A percentile compares a stretch with the other conserved stretches of the same genome.
Evolutionary conservation across 2,329 filamentous ascomycete species (phyloP).

Genomic region (Alternaria ethzedia): DNA sequence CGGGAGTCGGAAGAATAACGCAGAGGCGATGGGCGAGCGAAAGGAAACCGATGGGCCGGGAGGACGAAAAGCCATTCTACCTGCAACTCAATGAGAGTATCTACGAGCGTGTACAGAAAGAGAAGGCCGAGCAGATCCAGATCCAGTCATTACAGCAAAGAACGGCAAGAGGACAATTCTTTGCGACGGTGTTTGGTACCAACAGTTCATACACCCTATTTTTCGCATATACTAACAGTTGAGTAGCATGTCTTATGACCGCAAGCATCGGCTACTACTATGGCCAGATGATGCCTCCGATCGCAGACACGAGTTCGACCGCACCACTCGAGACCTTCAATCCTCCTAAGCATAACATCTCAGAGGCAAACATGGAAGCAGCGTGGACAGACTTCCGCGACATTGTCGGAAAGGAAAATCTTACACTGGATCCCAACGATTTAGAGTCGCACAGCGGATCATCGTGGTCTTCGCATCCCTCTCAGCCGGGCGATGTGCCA

Average conservation of each 20-base stretch:
- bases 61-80: slow-evolving; percentile 59
- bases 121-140: slow-evolving; percentile 62
- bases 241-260: slow-evolving; percentile 58
- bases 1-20: slow-evolving; percentile 19
- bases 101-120: slow-evolving; percentile 62
- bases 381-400: slow-evolving; percentile 68
- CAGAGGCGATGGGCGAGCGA: slow-evolving; percentile 48
- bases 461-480: slow-evolving; percentile 66
- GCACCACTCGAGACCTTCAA: slow-evolving; percentile 57
- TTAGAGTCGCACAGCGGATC: slow-evolving; percentile 65
- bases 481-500: slow-evolving; percentile 51
- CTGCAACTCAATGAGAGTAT: slow-evolving; percentile 69
- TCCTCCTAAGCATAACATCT: slow-evolving; percentile 62
- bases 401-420: slow-evolving; percentile 67
- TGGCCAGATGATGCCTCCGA: slow-evolving; percentile 57
- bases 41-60: slow-evolving; percentile 22
- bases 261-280: slow-evolving; percentile 62
- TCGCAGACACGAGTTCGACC: slow-evolving; percentile 62
- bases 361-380: slow-evolving; percentile 65
- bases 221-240: slow-evolving; percentile 7
- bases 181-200: slow-evolving; percentile 35
- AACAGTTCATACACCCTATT: neutral
- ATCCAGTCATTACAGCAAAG: slow-evolving; percentile 29
- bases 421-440: slow-evolving; percentile 64
- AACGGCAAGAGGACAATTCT: slow-evolving; percentile 48